Percentiles rank a stretch among this genome's conserved stretches.
Evolutionary conservation across 306 rosid species (phyloP).

Genomic region (Rubus parviflorus): DNA sequence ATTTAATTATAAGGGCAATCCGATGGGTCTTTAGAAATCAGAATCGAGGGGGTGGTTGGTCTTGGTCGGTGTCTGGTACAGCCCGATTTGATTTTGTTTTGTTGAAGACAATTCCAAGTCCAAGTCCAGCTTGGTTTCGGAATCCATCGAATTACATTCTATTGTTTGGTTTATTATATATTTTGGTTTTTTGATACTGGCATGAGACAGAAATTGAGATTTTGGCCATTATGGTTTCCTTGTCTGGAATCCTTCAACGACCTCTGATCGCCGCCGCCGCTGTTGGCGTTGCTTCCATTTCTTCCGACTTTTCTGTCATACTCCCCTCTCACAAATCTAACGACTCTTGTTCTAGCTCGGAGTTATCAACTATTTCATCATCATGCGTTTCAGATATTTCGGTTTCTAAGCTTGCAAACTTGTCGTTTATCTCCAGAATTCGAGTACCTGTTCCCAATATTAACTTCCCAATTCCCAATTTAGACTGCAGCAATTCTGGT

Average conservation of each 20-base stretch:
- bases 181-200: slow-evolving; percentile 8
- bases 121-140: too few species aligned
- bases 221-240: slow-evolving; percentile 50
- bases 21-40: too few species aligned
- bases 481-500: slow-evolving; percentile 24
- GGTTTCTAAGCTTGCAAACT: slow-evolving; percentile 57
- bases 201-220: slow-evolving; percentile 2
- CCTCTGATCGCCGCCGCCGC: slow-evolving; percentile 89
- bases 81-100: too few species aligned
- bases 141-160: too few species aligned
- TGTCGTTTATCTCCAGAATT: slow-evolving; percentile 53
- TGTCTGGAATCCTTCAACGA: slow-evolving; percentile 77
- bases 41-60: too few species aligned
- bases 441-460: slow-evolving; percentile 61
- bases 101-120: too few species aligned
- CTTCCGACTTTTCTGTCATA: slow-evolving; percentile 56
- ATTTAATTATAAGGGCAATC: too few species aligned
- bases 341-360: too few species aligned
- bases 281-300: slow-evolving; percentile 73
- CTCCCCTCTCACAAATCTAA: slow-evolving; percentile 45
- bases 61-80: too few species aligned
- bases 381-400: slow-evolving; percentile 49
- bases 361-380: slow-evolving; percentile 20
- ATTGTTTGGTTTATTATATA: too few species aligned
- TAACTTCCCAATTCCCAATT: slow-evolving; percentile 43